Evolutionary conservation across 305 asterid species (phyloP).

Genomic region (Solanum hybrid): DNA sequence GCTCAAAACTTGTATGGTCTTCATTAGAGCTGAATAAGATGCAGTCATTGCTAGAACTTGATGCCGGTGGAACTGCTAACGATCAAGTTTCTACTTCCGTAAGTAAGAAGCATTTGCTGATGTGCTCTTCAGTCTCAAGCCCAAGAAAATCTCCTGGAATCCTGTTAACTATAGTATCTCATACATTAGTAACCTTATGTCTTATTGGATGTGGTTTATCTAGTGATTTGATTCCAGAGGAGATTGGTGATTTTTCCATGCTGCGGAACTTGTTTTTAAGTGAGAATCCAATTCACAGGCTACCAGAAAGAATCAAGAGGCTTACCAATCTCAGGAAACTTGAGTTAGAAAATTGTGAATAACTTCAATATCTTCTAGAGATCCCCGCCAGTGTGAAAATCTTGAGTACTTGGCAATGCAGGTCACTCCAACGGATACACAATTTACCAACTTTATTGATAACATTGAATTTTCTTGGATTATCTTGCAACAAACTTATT

Average conservation of each 20-base stretch:
- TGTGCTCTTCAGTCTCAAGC: neutral
- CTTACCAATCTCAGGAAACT: slow-evolving; percentile 4
- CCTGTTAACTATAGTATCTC: neutral
- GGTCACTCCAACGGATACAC: neutral
- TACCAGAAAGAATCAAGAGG: neutral
- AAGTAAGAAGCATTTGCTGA: neutral
- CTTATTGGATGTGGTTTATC: neutral
- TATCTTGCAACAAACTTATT: slow-evolving; percentile 3
- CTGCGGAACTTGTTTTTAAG: neutral
- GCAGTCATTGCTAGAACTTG: neutral
- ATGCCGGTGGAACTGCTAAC: neutral
- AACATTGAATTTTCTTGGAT: neutral
- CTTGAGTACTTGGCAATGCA: neutral
- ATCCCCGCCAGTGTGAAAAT: neutral
- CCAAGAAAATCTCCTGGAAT: neutral
- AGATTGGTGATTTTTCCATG: neutral
- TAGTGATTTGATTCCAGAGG: neutral
- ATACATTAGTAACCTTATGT: neutral
- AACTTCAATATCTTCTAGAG: neutral
- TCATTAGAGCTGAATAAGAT: neutral
- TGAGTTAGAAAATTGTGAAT: neutral
- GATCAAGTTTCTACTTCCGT: neutral
- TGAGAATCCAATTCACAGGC: slow-evolving; percentile 1
- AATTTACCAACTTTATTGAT: neutral
- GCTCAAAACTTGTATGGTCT: neutral